Conservation (phyloP, 768 basidiomycete species). For the Botryobasidium botryosum region DNA sequence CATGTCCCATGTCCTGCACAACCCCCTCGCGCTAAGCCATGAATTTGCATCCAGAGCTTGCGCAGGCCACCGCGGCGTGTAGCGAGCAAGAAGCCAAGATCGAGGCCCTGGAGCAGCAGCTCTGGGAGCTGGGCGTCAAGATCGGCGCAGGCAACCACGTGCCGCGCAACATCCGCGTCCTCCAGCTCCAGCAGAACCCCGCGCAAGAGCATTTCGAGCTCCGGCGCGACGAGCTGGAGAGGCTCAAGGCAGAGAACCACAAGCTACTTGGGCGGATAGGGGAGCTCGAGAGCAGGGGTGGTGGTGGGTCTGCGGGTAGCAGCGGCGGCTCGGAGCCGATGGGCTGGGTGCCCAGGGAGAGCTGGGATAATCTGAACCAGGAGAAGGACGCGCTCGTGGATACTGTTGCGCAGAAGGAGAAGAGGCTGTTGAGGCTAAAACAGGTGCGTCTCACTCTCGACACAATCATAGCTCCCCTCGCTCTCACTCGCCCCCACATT, state of each 20-base stretch:
- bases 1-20: neutral
- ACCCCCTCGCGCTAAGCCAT: no score
- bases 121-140: constrained; percentile 63
- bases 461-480: neutral
- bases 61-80: constrained; percentile 17
- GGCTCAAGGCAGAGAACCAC: constrained; percentile 67
- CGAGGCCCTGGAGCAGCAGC: constrained; percentile 56
- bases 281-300: constrained; percentile 33
- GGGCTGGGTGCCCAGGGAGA: constrained; percentile 56
- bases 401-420: constrained; percentile 59
- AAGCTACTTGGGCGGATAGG: constrained; percentile 53
- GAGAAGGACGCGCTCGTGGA: constrained; percentile 56
- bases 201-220: constrained; percentile 68
- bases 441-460: constrained; percentile 31
- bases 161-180: constrained; percentile 49
- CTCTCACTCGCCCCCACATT: neutral
- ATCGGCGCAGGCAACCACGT: constrained; percentile 60
- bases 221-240: constrained; percentile 55
- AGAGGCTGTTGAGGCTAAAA: constrained; percentile 58
- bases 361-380: constrained; percentile 51
- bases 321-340: constrained; percentile 12
- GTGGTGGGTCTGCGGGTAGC: constrained; percentile 14
- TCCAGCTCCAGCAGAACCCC: constrained; percentile 63
- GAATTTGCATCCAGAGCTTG: constrained; percentile 16
- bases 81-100: constrained; percentile 33